Evolutionary conservation across 2,329 filamentous ascomycete genomes (phyloP), one percentile per base, ranked within the genome.

Genomic region (Talaromyces sp.): DNA sequence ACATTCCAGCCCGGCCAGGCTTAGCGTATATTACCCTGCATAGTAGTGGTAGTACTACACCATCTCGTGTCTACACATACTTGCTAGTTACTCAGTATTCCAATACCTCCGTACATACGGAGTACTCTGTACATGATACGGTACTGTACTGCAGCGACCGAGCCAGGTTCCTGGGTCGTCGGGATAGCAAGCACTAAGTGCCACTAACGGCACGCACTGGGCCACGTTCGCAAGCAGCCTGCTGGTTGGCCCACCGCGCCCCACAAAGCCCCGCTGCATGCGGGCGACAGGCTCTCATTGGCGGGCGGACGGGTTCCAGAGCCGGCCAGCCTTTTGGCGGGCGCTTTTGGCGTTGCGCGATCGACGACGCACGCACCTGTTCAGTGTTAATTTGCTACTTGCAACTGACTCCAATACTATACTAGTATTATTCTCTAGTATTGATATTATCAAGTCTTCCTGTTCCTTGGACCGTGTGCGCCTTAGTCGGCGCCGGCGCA

Each of bases 351-450:
- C 60, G 36, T 28, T 54, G 55, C 42, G n/a, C 2, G 44, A 47
- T 47, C 44, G 44, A 47, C 44, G 44, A 59, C 30, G 36, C 36
- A 36, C 55, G 54, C 57, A 52, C 53, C 56, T 40, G 66, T 64
- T 64, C 62, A 64, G 66, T 63, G 23, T 23, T 3, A 53, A 23
- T 36, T 36, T 8, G 31, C 9, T 33, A 8, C 31, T 8, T 5
- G 31, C 31, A 33, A n/a, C n/a, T n/a, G n/a, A n/a, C n/a, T n/a
- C n/a, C n/a, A n/a, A n/a, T n/a, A n/a, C n/a, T n/a, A n/a, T n/a
- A n/a, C n/a, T n/a, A n/a, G 23, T 23, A 23, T 23, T 23, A 23
- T 23, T 23, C 23, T 23, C 23, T 23, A 23, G 23, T 23, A 23
- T 23, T 23, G 23, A 23, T 23, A 23, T 2, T 23, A 36, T 1